Evolutionary conservation across 768 basidiomycete genomes (phyloP).

Genomic region (Termitomyces eurrhizus): DNA sequence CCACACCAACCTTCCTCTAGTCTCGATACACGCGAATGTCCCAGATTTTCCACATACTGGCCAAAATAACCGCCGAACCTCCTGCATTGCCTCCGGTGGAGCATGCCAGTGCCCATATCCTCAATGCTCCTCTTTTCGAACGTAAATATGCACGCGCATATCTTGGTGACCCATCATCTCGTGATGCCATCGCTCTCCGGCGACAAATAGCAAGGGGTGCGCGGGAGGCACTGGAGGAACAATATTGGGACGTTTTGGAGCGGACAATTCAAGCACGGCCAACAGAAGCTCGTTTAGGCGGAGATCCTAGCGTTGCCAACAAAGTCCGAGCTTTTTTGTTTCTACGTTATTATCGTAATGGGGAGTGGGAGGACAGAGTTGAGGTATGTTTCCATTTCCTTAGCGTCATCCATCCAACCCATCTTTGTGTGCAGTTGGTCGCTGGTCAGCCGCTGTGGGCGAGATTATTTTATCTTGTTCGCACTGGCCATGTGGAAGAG

Average conservation of each 20-base stretch:
- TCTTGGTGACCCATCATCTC: slow-evolving; percentile 60
- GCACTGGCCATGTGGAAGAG: slow-evolving; percentile 79
- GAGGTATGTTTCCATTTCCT: slow-evolving; percentile 53
- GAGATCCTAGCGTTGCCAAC: slow-evolving; percentile 86
- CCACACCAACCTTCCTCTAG: slow-evolving; percentile 22
- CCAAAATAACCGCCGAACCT: slow-evolving; percentile 75
- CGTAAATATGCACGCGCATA: slow-evolving; percentile 82
- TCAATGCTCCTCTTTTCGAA: slow-evolving; percentile 76
- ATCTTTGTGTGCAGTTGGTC: slow-evolving; percentile 52
- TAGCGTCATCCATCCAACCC: neutral
- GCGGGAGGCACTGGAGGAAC: slow-evolving; percentile 80
- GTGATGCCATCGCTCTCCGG: slow-evolving; percentile 62
- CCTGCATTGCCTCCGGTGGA: slow-evolving; percentile 72
- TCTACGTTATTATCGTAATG: slow-evolving; percentile 72
- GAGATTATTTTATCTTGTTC: slow-evolving; percentile 86
- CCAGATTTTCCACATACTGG: slow-evolving; percentile 68
- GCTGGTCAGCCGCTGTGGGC: slow-evolving; percentile 92
- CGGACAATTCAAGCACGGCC: slow-evolving; percentile 78
- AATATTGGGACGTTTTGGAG: slow-evolving; percentile 83
- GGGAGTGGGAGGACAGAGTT: slow-evolving; percentile 85
- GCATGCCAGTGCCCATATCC: slow-evolving; percentile 77
- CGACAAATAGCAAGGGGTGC: slow-evolving; percentile 76
- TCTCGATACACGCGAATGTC: slow-evolving; percentile 55
- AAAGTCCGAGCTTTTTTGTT: slow-evolving; percentile 85
- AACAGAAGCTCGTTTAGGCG: slow-evolving; percentile 82